Evolutionary conservation across 2,329 filamentous ascomycete species (phyloP).

Genomic region (Arthrocladium fulminans): DNA sequence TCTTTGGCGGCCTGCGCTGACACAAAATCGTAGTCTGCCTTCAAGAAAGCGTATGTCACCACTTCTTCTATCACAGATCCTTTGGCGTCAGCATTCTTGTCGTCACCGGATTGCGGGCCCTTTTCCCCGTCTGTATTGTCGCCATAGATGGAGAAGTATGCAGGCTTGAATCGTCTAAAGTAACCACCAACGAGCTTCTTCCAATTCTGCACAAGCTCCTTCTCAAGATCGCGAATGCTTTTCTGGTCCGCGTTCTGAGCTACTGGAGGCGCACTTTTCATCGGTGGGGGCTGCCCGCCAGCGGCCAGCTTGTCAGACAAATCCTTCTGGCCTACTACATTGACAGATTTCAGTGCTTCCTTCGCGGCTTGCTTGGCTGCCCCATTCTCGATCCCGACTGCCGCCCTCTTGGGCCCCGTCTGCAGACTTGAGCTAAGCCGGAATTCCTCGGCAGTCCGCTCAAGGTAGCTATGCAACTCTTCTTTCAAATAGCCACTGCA

Average conservation of each 20-base stretch:
- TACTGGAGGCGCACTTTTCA: conserved; percentile 34
- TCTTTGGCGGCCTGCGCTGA: conserved; percentile 76
- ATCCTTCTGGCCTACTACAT: conserved; percentile 11
- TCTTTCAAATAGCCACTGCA: conserved; percentile 82
- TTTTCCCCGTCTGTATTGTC: conserved; percentile 26
- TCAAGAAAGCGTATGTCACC: conserved; percentile 84
- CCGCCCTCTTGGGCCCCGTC: conserved; percentile 22
- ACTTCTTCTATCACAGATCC: conserved; percentile 44
- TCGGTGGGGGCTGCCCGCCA: conserved; percentile 14
- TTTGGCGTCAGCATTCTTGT: conserved; percentile 26
- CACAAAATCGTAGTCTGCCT: conserved; percentile 90
- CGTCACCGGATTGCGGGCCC: conserved; percentile 23
- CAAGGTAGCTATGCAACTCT: conserved; percentile 78
- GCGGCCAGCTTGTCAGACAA: conserved; percentile 4
- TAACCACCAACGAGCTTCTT: conserved; percentile 83
- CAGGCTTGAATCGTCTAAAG: conserved; percentile 79
- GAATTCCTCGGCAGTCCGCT: conserved; percentile 68
- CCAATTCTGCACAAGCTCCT: conserved; percentile 65
- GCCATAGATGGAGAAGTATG: conserved; percentile 55
- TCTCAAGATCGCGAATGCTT: conserved; percentile 61
- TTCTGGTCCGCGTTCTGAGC: conserved; percentile 47
- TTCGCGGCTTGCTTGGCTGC: conserved; percentile 12
- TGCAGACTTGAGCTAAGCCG: conserved; percentile 67
- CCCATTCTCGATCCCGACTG: conserved; percentile 11
- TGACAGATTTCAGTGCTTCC: conserved; percentile 12